Conservation (phyloP, 1,284 basidiomycete species). For the Volvariella surrecta region DNA sequence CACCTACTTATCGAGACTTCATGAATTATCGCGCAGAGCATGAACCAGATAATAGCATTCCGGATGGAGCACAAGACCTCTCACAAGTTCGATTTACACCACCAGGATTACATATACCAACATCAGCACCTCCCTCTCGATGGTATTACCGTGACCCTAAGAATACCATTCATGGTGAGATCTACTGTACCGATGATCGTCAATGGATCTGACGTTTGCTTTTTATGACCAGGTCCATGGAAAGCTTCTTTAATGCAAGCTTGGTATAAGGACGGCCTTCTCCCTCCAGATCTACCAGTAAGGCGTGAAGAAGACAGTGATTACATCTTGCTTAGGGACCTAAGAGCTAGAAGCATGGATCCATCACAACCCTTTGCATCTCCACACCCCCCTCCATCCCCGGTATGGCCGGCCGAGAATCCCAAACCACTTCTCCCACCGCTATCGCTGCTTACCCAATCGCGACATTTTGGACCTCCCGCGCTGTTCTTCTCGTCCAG, state of each 20-base stretch:
- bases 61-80: constrained; percentile 34
- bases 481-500: constrained; percentile 81
- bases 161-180: constrained; percentile 63
- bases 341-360: constrained; percentile 66
- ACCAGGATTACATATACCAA: constrained; percentile 67
- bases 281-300: constrained; percentile 73
- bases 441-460: constrained; percentile 73
- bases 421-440: constrained; percentile 62
- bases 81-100: constrained; percentile 64
- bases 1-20: constrained; percentile 76
- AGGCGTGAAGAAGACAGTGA: constrained; percentile 63
- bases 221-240: constrained; percentile 57
- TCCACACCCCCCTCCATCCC: constrained; percentile 29
- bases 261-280: constrained; percentile 74
- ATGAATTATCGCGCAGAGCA: constrained; percentile 55
- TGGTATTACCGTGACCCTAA: constrained; percentile 82
- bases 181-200: background rate
- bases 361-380: constrained; percentile 67
- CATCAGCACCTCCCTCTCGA: constrained; percentile 51
- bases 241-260: constrained; percentile 77
- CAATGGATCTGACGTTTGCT: constrained; percentile 2
- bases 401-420: constrained; percentile 18
- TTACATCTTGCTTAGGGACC: constrained; percentile 60
- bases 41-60: constrained; percentile 40
- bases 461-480: constrained; percentile 76